Percentiles rank a stretch among this genome's conserved stretches.
Conservation (phyloP, 1,284 basidiomycete species). For the Chiua sp. region DNA sequence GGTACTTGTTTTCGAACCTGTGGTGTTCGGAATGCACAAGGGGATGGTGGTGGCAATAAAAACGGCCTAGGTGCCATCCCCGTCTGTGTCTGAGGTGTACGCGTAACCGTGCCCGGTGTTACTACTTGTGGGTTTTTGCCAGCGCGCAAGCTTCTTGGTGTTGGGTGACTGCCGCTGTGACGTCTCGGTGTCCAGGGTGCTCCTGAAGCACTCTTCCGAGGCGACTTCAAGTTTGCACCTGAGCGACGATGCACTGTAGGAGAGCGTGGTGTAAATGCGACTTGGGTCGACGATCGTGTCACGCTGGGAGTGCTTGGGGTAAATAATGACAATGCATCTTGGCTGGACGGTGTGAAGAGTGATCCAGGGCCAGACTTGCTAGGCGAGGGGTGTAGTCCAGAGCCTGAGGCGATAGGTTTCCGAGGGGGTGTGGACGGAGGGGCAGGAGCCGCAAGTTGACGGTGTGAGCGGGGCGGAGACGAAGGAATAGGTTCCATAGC, state of each 20-base stretch:
- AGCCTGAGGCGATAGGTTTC: constrained; percentile 16
- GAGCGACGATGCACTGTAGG: constrained; percentile 20
- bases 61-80: no score
- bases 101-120: constrained; percentile 17
- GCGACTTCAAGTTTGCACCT: constrained; percentile 6
- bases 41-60: constrained; percentile 32
- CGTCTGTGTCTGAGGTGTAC: constrained; percentile 16
- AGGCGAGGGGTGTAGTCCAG: constrained; percentile 18
- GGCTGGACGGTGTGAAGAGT: constrained; percentile 31
- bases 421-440: constrained; percentile 40
- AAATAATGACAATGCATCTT: constrained; percentile 22
- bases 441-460: not conserved
- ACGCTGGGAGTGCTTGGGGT: constrained; percentile 32
- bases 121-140: no score
- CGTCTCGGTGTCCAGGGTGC: constrained; percentile 19
- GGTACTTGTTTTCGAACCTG: not conserved
- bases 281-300: constrained; percentile 10
- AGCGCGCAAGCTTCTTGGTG: constrained; percentile 9
- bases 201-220: constrained; percentile 13
- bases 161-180: constrained; percentile 11
- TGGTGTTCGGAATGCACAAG: constrained; percentile 17
- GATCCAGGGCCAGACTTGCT: constrained; percentile 26
- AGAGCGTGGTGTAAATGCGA: constrained; percentile 24
- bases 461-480: constrained; percentile 18
- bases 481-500: constrained; percentile 29